Conservation (phyloP, 305 asterid genomes). For the Lippia alba region DNA sequence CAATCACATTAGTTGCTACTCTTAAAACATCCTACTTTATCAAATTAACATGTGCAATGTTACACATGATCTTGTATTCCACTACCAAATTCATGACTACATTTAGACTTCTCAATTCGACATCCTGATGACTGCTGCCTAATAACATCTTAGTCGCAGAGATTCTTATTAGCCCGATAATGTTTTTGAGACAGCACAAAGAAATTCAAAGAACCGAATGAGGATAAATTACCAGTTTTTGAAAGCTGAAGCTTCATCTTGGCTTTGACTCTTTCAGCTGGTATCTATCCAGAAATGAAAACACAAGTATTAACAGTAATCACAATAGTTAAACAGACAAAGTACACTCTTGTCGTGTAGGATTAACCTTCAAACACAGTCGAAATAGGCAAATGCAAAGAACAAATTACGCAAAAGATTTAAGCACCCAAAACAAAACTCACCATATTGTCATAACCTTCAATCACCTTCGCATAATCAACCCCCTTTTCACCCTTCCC, state of each 20-base stretch:
- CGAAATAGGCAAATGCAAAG: not conserved
- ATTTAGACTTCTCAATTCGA: not conserved
- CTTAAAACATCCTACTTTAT: constrained; percentile 7
- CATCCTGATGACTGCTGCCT: constrained; percentile 5
- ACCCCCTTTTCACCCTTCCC: constrained; percentile 48
- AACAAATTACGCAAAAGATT: constrained; percentile 5
- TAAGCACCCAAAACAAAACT: constrained; percentile 19
- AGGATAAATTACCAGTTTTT: constrained; percentile 67
- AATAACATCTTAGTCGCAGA: not conserved
- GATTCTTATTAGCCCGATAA: no score
- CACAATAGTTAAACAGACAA: constrained; percentile 19
- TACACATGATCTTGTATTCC: not conserved
- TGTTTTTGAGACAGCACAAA: not conserved
- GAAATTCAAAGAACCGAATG: constrained; percentile 9
- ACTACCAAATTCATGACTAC: not conserved
- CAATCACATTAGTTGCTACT: constrained; percentile 3
- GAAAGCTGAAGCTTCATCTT: constrained; percentile 91
- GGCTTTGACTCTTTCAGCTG: constrained; percentile 92
- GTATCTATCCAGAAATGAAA: constrained; percentile 52
- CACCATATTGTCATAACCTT: constrained; percentile 79
- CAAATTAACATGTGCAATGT: constrained; percentile 1
- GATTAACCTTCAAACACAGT: constrained; percentile 5
- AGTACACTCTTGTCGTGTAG: not conserved
- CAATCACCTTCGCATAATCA: constrained; percentile 63
- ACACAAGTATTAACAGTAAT: constrained; percentile 27